Base-by-base conservation (phyloP, 257 asterid species). In the Orobanche coerulescens region DNA sequence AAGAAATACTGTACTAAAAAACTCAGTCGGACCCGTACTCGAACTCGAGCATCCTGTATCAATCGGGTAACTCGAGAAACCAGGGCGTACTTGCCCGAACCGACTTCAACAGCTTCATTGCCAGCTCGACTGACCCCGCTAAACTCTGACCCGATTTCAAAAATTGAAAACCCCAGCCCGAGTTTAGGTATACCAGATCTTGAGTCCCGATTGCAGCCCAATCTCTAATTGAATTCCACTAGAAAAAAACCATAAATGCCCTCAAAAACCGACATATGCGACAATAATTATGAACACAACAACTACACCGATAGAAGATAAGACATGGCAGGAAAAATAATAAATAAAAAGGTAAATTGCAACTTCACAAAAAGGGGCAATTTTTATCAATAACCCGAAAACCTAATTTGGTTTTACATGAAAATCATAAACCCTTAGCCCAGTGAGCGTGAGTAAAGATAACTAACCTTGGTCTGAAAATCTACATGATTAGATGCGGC, bases 401-500 rank as follows among this genome's bases (percentile, higher is more conserved):
- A 6, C 55, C 55, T 49, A 48, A 48, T 48, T 48, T 9, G 55
- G 7, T 48, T 10, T 6, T 2, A 8, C 5, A 7, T 9, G 20
- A 23, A 4, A 49, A 43, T 3, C 56, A 4, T 49, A 20, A 49
- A 49, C 33, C 56, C 56, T 19, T 6, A 36, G 9, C 6, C 0
- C 6, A 36, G 13, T 5, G 31, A 26, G 31, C 6, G 1, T 6
- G 12, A 36, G 13, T 5, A 36, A 36, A 36, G n/a, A 14, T n/a
- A 64, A 51, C 69, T 50, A 39, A 82, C 94, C 83, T 82, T 82
- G 23, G 24, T 70, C 60, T 51, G 76, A 50, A 82, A 79, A 72
- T 84, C 90, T 15, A 67, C 87, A 25, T 66, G 73, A 60, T 20
- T 52, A 5, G 86, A 66, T 66, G 65, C 68, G 53, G 94, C 87